These are phyloP conservation scores for Aspergillus tanneri DNA, from an alignment of 2,329 filamentous ascomycete species.

Conservation along the genomic window DNA sequence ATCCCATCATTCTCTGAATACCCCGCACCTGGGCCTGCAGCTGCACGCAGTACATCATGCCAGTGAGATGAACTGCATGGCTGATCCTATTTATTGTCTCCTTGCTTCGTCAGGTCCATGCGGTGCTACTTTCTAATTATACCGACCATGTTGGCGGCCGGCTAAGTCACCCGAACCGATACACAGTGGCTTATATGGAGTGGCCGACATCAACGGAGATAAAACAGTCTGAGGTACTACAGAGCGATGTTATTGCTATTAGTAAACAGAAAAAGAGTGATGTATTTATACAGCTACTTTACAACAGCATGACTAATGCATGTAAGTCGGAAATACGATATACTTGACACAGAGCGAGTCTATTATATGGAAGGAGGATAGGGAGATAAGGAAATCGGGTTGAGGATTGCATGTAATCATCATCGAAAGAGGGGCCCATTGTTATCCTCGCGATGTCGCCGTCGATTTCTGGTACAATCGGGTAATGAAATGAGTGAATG, in stretches of 20 bases:
- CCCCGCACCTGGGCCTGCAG: slow-evolving; percentile 51
- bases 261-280: too few species aligned
- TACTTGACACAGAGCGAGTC: not conserved
- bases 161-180: slow-evolving; percentile 39
- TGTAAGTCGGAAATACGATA: too few species aligned
- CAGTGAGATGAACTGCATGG: slow-evolving; percentile 49
- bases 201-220: slow-evolving; percentile 30
- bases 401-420: too few species aligned
- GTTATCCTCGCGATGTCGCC: too few species aligned
- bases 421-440: too few species aligned
- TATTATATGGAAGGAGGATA: not conserved
- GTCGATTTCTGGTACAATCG: too few species aligned
- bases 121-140: slow-evolving; percentile 34
- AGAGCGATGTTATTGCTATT: too few species aligned
- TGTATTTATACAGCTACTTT: too few species aligned
- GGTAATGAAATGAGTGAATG: too few species aligned
- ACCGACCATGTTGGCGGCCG: slow-evolving; percentile 45
- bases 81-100: slow-evolving; percentile 45
- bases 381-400: too few species aligned
- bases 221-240: not conserved
- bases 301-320: too few species aligned
- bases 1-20: slow-evolving; percentile 42
- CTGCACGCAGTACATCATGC: slow-evolving; percentile 53
- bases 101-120: slow-evolving; percentile 32
- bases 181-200: slow-evolving; percentile 40